Evolutionary conservation across 164 flowering plant genomes (phyloP), one percentile per base, ranked within the genome.

Genomic region (Tetracentron sinense): DNA sequence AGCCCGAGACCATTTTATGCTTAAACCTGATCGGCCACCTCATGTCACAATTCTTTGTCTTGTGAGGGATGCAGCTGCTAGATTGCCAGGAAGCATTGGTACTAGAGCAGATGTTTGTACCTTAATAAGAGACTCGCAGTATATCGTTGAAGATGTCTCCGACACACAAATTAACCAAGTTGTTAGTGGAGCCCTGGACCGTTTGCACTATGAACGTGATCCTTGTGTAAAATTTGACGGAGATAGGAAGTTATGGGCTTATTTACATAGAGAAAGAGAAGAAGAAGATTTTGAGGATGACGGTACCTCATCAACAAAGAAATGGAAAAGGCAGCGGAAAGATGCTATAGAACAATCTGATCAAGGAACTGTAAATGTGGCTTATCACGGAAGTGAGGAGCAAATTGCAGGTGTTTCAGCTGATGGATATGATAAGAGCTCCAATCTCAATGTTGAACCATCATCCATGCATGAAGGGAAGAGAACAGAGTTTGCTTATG

Each of bases 91-190:
- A 67, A 85, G 95, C 80, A 95, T 92, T 68, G 99, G 98, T 46
- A 95, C 99, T 16, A 78, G 99, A 57, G 99, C 99, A 48, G 99
- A 95, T 81, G 98, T 95, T 27, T 92, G 98, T 74, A 92, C 96
- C 23, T 69, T 95, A 71, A 87, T 95, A 56, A 81, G 97, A 77
- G 99, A 95, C 61, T 95, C 99, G 22, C 99, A 95, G 61, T 95
- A 81, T 67, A 79, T 92, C 33, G 94, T 92, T 63, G 99, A 95
- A 72, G 90, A 87, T 64, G 90, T 92, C 21, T 72, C 96, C 59
- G 98, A 95, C 81, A 80, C 85, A 30, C 96, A 90, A 71, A 79
- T 95, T 31, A 95, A 90, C 75, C 96, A 88, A 69, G 86, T 95
- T 61, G 91, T 90, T 27, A 95, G 99, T 78, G 99, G 99, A 55